Base-by-base conservation (phyloP, 371 early-diverging fungal genomes). In the Gilbertella persicaria region DNA sequence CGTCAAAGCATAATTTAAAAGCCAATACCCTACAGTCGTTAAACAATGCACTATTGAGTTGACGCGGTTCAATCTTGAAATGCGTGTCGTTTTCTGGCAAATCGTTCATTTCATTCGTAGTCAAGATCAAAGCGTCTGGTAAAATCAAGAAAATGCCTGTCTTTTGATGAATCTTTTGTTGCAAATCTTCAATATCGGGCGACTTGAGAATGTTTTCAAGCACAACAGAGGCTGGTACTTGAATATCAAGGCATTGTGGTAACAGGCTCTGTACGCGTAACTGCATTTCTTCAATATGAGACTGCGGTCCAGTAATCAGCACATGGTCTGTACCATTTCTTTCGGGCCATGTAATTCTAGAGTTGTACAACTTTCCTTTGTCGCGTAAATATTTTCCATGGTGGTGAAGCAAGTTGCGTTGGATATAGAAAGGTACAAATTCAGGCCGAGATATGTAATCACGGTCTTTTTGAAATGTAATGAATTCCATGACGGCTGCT, bases 401-500 rank as follows among this genome's bases (percentile, higher is more conserved):
- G n/a, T 41, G 35, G 23, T 55, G 51, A 8, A 62, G 12, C 16
- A 62, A 20, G 5, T 47, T 52, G 24, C 62, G 26, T 36, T 62
- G 62, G 25, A 52, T 39, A 39, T 47, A 62, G 12, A 33, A 52
- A 8, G 62, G 62, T 14, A 56, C 53, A 20, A 38, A 48, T 37
- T 52, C 51, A 38, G 29, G 19, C 25, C 43, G 38, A 21, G 62
- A 29, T 2, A 46, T 36, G 25, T 62, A 56, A 48, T 62, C 62
- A n/a, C 55, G 56, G 33, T 62, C 62, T n/a, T 62, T 62, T 43
- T 62, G 62, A 48, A 62, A 56, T 9, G 83, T 58, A 29, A 90
- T 84, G 8, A 89, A 58, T 60, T 92, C 91, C 80, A 90, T 82
- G 20, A 93, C 84, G 7, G 87, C 78, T 12, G 79, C 75, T 46